Evolutionary conservation across 2,329 filamentous ascomycete genomes (phyloP), one percentile per base, ranked within the genome.

Genomic region (Nectriaceae sp.): DNA sequence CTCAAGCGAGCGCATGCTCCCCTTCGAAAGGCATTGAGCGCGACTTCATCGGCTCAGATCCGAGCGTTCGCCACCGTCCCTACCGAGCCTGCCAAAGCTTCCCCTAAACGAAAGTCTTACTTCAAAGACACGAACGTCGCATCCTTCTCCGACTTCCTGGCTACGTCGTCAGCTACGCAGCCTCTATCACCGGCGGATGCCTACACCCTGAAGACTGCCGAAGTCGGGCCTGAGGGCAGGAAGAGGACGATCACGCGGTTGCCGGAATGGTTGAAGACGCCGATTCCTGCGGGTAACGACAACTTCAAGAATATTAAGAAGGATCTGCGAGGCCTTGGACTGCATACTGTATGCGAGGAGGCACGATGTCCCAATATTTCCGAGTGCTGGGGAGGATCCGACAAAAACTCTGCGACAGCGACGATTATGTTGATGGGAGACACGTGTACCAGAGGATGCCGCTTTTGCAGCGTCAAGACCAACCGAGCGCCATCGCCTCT

Each of bases 381-480:
- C 55, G 93, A 97, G 69, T 99, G 94, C 76, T 99, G 94, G 94
- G 94, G 94, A 53, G 94, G 94, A 26, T 84, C 79, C 65, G 84
- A 88, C 69, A 96, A 96, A 75, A 87, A 84, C 57, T 87, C 90
- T 21, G 94, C 94, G 4, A 99, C 94, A 24, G 94, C 94, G 3
- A 99, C 94, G 11, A 97, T 99, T 71, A 99, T 99, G 94, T 76
- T 99, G 40, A 97, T 97, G 92, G 94, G 94, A 56, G 94, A 99
- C 70, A 97, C 93, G 8, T 99, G 94, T 72, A 99, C 94, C 16
- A 83, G 94, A 51, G 94, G 93, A 16, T 99, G 94, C 72, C 84
- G 94, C 44, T 99, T 99, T 77, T 99, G 94, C 79, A 90, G 87
- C 57, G 94, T 99, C 44, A 97, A 97, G 79, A 99, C 94, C 3